phyloP scores from a whole-genome alignment of 2,329 filamentous ascomycete genomes.

The Fusarium sp. region DNA sequence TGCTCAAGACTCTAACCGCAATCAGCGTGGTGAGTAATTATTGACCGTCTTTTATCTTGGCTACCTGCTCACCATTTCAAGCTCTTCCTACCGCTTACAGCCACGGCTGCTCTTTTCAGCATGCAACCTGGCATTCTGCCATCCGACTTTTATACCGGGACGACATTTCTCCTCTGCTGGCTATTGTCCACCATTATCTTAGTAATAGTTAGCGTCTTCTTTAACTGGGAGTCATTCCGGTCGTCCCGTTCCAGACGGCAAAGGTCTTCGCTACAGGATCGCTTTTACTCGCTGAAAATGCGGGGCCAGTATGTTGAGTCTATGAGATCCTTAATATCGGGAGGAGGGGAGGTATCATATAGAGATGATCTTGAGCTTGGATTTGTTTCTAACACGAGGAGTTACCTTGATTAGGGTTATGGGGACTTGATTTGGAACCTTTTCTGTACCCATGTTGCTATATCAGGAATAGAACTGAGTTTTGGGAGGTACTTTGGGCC shows the following conservation, averaged over 20 bases:
- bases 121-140: constrained; percentile 12
- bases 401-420: not conserved
- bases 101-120: constrained; percentile 12
- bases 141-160: not conserved
- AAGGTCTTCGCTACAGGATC: not conserved
- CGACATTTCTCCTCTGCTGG: constrained; percentile 9
- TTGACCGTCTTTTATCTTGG: not conserved
- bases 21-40: not conserved
- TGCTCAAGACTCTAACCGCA: not conserved
- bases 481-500: too few species aligned
- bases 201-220: not conserved
- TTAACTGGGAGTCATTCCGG: not conserved
- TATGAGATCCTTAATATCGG: not conserved
- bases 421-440: not conserved
- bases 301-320: not conserved
- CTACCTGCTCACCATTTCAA: rapidly evolving
- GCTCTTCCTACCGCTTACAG: constrained; percentile 4
- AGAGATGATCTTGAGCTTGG: not conserved
- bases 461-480: too few species aligned
- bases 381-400: not conserved
- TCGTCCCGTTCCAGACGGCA: not conserved
- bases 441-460: too few species aligned
- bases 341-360: not conserved
- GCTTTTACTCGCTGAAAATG: not conserved
- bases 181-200: not conserved